phyloP scores from a whole-genome alignment of 2,329 filamentous ascomycete species.

The Magnaporthiopsis poae region DNA sequence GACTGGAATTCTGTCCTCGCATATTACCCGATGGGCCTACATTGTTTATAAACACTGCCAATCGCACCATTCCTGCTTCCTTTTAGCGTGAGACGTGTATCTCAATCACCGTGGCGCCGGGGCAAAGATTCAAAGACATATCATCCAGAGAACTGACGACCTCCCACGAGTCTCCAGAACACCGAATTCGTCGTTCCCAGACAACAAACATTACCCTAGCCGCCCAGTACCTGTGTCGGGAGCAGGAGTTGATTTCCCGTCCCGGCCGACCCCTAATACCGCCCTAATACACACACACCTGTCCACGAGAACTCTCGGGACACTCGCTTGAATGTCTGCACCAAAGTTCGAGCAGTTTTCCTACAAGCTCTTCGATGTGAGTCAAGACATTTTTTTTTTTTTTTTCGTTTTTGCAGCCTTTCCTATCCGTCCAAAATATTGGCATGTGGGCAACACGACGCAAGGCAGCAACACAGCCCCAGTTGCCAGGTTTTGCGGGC shows the following conservation, averaged over 20 bases:
- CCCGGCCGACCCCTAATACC: neutral
- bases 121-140: neutral
- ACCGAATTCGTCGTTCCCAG: neutral
- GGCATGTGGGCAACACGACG: neutral
- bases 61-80: neutral
- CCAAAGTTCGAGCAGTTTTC: slow-evolving; percentile 45
- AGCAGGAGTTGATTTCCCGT: neutral
- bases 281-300: neutral
- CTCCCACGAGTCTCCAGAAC: neutral
- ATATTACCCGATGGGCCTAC: neutral
- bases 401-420: slow-evolving; percentile 17
- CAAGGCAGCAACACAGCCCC: neutral
- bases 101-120: neutral
- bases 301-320: neutral
- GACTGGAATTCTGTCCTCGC: neutral
- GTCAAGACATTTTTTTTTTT: slow-evolving; percentile 26
- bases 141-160: neutral
- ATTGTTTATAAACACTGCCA: neutral
- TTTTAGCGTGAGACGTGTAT: neutral
- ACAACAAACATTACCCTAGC: neutral
- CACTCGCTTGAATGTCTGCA: slow-evolving; percentile 44
- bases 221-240: neutral
- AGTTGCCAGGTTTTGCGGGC: neutral
- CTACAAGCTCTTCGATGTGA: slow-evolving; percentile 52
- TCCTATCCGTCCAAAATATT: neutral